Evolutionary conservation across 192 early-diverging fungal species (phyloP).

Genomic region (Lunasporangiospora selenospora): DNA sequence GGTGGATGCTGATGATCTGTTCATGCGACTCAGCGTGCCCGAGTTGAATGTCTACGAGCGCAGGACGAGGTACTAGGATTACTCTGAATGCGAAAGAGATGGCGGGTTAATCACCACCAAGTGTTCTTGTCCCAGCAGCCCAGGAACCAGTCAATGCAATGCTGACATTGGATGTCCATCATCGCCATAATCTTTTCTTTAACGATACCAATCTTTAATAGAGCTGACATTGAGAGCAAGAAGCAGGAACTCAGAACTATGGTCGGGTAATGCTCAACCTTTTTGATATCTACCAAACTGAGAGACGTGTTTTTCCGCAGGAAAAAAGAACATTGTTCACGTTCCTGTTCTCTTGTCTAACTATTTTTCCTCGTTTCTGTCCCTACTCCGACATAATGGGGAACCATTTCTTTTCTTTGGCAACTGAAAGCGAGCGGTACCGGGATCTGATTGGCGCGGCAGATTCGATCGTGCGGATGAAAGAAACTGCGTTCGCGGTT

Average conservation of each 20-base stretch:
- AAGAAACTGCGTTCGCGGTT: conserved; percentile 57
- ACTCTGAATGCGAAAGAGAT: too few species aligned
- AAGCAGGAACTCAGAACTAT: conserved; percentile 83
- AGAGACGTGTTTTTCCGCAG: background rate
- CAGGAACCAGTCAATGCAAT: background rate
- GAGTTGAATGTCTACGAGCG: conserved; percentile 53
- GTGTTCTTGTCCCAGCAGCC: background rate
- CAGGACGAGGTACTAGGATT: conserved; percentile 49
- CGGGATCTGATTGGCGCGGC: conserved; percentile 87
- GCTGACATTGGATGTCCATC: background rate
- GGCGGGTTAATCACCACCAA: too few species aligned
- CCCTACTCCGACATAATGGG: background rate
- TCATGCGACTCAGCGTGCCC: conserved; percentile 53
- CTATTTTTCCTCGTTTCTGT: background rate
- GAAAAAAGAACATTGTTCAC: background rate
- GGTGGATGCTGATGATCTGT: conserved; percentile 48
- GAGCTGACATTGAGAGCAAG: conserved; percentile 78
- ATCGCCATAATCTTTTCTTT: background rate
- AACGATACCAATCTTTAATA: conserved; percentile 19
- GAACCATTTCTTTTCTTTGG: background rate
- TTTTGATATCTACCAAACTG: background rate
- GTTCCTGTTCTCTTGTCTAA: background rate
- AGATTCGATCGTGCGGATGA: conserved; percentile 80
- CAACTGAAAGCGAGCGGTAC: conserved; percentile 86
- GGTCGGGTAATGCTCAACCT: conserved; percentile 74